These are phyloP conservation scores for Styphnolobium japonicum DNA, from an alignment of 306 rosid genomes.

Conservation along the genomic window DNA sequence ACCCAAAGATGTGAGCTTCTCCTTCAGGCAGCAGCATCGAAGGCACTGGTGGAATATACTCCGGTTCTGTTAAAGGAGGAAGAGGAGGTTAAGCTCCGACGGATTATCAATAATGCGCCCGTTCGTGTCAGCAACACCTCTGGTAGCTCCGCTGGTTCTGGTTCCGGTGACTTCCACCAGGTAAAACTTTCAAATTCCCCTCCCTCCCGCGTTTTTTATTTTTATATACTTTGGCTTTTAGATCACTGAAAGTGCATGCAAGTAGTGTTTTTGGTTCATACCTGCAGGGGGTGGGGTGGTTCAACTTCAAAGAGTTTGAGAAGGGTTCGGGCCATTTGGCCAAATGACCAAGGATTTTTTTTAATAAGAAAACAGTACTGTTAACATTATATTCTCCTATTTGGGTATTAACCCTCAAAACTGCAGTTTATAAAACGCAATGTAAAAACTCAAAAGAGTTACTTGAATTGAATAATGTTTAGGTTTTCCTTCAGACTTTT, in stretches of 20 bases:
- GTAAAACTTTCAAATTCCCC: too few species aligned
- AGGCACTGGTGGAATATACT: constrained; percentile 74
- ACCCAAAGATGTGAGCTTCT: too few species aligned
- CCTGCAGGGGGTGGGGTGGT: not conserved
- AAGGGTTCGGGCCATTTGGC: not conserved
- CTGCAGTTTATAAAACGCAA: not conserved
- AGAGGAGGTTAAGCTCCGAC: constrained; percentile 91
- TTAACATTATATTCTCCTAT: not conserved
- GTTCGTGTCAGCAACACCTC: constrained; percentile 97
- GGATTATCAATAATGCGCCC: constrained; percentile 86
- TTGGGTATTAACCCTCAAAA: too few species aligned
- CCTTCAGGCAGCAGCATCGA: constrained; percentile 40
- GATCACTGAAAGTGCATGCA: constrained; percentile 2
- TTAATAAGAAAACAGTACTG: not conserved
- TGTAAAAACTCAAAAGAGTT: not conserved
- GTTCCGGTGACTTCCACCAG: constrained; percentile 98
- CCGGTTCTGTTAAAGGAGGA: constrained; percentile 72
- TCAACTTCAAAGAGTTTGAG: not conserved
- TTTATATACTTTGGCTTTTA: too few species aligned
- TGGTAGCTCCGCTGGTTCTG: constrained; percentile 94
- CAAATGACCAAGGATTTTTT: not conserved
- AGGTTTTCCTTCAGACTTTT: not conserved
- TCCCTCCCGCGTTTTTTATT: too few species aligned
- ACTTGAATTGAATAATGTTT: not conserved
- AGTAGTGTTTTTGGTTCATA: not conserved